Percentiles rank a stretch among this genome's conserved stretches.
These are phyloP conservation scores for Ustilago esculenta DNA, from an alignment of 1,284 basidiomycete species.

Conservation along the genomic window DNA sequence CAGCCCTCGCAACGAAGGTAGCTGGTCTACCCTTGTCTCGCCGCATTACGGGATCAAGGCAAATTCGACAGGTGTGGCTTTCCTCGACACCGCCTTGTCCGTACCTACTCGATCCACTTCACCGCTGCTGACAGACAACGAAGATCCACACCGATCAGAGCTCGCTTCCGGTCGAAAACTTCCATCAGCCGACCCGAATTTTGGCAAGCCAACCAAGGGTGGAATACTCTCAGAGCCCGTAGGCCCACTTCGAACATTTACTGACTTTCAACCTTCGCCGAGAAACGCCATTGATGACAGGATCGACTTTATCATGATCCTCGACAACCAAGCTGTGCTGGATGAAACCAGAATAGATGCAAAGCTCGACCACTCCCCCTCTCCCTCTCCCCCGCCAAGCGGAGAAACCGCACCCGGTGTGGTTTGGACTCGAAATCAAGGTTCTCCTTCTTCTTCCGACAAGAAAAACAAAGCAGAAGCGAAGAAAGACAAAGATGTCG, in stretches of 20 bases:
- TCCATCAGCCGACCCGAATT: not conserved
- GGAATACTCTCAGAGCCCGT: conserved; percentile 27
- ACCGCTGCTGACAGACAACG: conserved; percentile 38
- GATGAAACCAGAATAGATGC: conserved; percentile 32
- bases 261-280: conserved; percentile 34
- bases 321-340: conserved; percentile 30
- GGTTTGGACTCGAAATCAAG: conserved; percentile 1
- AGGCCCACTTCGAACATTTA: conserved; percentile 43
- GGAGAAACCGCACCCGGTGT: not conserved
- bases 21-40: conserved; percentile 47
- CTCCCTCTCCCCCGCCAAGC: conserved; percentile 6
- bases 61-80: conserved; percentile 22
- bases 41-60: conserved; percentile 31
- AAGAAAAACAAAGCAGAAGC: not conserved
- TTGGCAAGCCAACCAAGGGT: not conserved
- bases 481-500: not conserved
- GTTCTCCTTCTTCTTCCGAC: too few relatives aligned
- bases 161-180: conserved; percentile 17
- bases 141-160: conserved; percentile 22
- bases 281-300: conserved; percentile 42
- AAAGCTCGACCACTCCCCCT: conserved; percentile 15
- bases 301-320: conserved; percentile 51
- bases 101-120: conserved; percentile 27
- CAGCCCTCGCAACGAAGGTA: conserved; percentile 45
- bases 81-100: conserved; percentile 44